Evolutionary conservation across 2,329 filamentous ascomycete species (phyloP).

Genomic region (Phyllosticta citriasiana): DNA sequence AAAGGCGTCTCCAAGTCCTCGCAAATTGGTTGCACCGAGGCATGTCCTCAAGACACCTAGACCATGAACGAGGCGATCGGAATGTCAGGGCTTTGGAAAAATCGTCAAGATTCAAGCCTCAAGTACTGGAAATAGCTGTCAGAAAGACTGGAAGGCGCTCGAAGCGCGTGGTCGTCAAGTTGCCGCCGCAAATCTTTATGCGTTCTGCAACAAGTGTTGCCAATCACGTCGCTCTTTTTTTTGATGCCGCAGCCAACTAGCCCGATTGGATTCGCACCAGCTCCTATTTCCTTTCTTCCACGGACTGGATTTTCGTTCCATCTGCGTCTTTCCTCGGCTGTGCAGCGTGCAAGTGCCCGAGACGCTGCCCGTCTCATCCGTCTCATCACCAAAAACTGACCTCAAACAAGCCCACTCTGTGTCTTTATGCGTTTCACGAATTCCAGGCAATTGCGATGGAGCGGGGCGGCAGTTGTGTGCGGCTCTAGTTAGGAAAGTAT

Average conservation of each 20-base stretch:
- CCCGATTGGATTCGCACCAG: background rate
- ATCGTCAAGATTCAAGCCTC: background rate
- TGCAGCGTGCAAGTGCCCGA: background rate
- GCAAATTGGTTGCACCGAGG: background rate
- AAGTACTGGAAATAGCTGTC: background rate
- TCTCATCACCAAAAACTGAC: background rate
- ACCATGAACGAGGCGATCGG: background rate
- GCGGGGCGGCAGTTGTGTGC: background rate
- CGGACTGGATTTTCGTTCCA: background rate
- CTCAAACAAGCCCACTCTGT: background rate
- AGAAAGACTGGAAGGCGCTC: background rate
- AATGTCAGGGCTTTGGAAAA: background rate
- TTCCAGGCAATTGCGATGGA: background rate
- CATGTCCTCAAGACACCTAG: background rate
- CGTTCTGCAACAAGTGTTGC: background rate
- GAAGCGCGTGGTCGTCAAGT: background rate
- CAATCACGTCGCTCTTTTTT: background rate
- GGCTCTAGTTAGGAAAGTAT: background rate
- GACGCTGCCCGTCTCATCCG: background rate
- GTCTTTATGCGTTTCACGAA: background rate
- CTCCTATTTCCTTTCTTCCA: background rate
- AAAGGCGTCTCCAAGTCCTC: background rate
- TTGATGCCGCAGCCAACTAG: background rate
- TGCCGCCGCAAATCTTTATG: background rate
- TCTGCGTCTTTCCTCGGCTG: background rate